phyloP scores from a whole-genome alignment of 495 filamentous ascomycete genomes.

The Penicillium arizonense region DNA sequence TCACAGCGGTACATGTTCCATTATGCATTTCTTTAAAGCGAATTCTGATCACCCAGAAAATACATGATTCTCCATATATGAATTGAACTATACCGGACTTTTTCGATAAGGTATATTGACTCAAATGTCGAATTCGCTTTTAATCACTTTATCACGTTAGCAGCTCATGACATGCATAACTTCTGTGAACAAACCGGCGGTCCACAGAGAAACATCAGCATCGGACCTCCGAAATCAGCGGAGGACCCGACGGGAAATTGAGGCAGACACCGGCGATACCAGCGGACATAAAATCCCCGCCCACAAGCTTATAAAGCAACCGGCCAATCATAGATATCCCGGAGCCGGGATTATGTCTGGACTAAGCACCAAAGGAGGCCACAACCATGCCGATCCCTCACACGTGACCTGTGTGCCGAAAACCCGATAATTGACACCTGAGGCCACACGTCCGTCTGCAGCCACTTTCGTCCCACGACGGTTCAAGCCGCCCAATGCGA shows the following conservation, averaged over 20 bases:
- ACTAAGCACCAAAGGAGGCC: background rate
- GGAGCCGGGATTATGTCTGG: constrained; percentile 1
- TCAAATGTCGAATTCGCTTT: no score
- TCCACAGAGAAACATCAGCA: no score
- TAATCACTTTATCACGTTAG: no score
- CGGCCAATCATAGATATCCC: background rate
- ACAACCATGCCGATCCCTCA: background rate
- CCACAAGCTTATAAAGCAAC: no score
- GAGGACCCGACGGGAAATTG: background rate
- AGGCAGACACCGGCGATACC: background rate
- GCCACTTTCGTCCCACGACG: background rate
- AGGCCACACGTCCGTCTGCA: background rate
- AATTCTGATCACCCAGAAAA: no score
- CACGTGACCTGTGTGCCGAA: constrained; percentile 6
- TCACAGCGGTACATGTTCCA: no score
- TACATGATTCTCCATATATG: no score
- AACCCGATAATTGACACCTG: background rate
- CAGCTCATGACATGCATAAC: no score
- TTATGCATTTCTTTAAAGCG: no score
- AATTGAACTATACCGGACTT: no score
- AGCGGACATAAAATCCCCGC: background rate
- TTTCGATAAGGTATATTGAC: no score
- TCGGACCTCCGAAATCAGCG: background rate
- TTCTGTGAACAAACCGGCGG: no score
- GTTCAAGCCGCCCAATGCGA: constrained; percentile 1